Percentiles rank a stretch among this genome's conserved stretches.
Conservation (phyloP, 768 basidiomycete genomes). For the Mycena kentingensis region DNA sequence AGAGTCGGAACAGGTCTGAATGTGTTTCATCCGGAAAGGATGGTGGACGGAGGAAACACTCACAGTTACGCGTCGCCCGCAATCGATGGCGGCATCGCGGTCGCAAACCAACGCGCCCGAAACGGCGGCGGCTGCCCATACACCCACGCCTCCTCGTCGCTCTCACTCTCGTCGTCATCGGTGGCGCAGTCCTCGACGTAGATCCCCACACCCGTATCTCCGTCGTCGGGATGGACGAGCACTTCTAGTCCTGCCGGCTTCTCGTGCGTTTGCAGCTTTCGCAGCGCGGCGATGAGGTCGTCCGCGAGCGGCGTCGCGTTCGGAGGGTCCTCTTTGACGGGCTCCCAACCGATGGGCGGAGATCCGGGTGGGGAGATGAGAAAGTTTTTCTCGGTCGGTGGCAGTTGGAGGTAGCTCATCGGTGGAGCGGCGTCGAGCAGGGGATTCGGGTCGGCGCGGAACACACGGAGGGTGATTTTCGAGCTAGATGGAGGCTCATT, state of each 20-base stretch:
- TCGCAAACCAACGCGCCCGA: slow-evolving; percentile 48
- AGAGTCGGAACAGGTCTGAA: slow-evolving; percentile 72
- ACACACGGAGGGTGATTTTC: slow-evolving; percentile 60
- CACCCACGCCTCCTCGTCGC: slow-evolving; percentile 59
- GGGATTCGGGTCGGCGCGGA: slow-evolving; percentile 70
- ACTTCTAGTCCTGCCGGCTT: slow-evolving; percentile 47
- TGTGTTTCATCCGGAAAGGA: slow-evolving; percentile 55
- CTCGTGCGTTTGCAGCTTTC: slow-evolving; percentile 60
- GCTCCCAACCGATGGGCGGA: slow-evolving; percentile 96
- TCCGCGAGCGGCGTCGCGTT: slow-evolving; percentile 82
- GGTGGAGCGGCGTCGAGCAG: slow-evolving; percentile 43
- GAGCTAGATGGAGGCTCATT: slow-evolving; percentile 34
- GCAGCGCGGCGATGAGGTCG: slow-evolving; percentile 82
- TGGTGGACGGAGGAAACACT: slow-evolving; percentile 24
- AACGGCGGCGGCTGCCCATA: slow-evolving; percentile 61
- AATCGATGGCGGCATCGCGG: slow-evolving; percentile 48
- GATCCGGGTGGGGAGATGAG: slow-evolving; percentile 97
- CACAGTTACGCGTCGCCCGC: slow-evolving; percentile 47
- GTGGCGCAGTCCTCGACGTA: slow-evolving; percentile 67
- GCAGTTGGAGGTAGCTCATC: slow-evolving; percentile 67
- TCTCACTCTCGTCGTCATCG: slow-evolving; percentile 40
- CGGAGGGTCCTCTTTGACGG: slow-evolving; percentile 85
- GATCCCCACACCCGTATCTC: slow-evolving; percentile 65
- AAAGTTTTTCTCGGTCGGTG: slow-evolving; percentile 86
- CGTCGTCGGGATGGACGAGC: slow-evolving; percentile 66